These are phyloP conservation scores for Salvia splendens DNA, from an alignment of 257 asterid genomes.

Conservation along the genomic window DNA sequence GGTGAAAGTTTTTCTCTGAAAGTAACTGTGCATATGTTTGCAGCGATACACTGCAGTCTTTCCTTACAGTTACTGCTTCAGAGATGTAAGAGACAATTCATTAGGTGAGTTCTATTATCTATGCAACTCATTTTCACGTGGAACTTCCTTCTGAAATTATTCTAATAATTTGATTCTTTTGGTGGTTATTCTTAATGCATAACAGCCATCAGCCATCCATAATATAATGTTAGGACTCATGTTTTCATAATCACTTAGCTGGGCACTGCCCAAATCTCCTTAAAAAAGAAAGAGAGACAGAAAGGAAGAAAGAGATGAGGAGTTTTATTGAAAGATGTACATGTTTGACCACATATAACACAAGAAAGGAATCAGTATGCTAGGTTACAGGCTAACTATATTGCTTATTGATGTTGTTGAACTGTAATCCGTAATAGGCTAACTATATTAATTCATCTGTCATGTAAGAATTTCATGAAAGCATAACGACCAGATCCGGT, in stretches of 20 bases:
- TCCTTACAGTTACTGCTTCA: constrained; percentile 57
- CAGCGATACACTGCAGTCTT: constrained; percentile 78
- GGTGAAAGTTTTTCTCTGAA: constrained; percentile 15
- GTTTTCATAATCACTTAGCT: not conserved
- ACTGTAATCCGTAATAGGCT: not conserved
- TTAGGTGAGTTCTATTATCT: constrained; percentile 57
- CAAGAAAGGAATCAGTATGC: not conserved
- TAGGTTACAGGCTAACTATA: not conserved
- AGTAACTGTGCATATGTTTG: constrained; percentile 29
- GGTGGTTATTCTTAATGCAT: constrained; percentile 18
- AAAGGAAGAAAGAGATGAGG: not conserved
- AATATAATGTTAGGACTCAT: not conserved
- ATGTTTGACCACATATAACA: not conserved
- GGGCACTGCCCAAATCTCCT: not conserved
- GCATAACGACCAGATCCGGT: not conserved
- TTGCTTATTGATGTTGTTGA: not conserved
- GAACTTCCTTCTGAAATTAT: constrained; percentile 4
- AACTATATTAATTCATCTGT: not conserved
- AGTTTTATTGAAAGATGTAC: not conserved
- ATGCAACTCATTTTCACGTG: not conserved
- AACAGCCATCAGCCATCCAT: not conserved
- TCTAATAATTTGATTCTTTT: constrained; percentile 9
- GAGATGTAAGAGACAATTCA: constrained; percentile 52
- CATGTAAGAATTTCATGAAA: not conserved
- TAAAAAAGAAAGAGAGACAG: too few species aligned